Evolutionary conservation across 1,139 yeast genomes (phyloP), one percentile per base, ranked within the genome.

Genomic region (Candida sanyaensis): DNA sequence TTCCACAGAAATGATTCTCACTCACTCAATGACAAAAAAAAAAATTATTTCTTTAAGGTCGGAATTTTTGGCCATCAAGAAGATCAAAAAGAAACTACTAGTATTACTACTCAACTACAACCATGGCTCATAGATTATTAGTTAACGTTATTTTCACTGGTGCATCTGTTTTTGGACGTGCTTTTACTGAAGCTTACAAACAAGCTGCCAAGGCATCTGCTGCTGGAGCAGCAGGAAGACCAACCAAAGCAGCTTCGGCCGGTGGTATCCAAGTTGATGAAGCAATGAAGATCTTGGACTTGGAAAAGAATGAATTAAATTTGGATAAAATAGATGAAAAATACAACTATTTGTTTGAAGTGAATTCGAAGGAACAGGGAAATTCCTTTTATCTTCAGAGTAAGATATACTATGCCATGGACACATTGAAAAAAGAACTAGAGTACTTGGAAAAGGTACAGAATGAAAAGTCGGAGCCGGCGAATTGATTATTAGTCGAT

Each of bases 111-210:
- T 3, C 38, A 29, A n/a, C 42, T 9, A 9, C 24, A 39, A 36
- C 28, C 38, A 75, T 75, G 97, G 98, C 99, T 55, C 97, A 92
- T 67, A 83, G 97, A 74, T 79, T 93, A 54, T 64, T 93, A 47
- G 90, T 89, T 57, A 93, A 89, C 69, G 96, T 93, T 55, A 80
- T 91, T 50, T 81, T 92, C 63, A 92, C 98, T 21, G 98, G 98
- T 48, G 96, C 98, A 10, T 86, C 90, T 54, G 98, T 93, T 39
- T 91, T 93, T 64, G 98, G 98, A 46, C 82, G 89, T 57, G 99
- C 99, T 0, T 93, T 93, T 68, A 81, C 92, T n/a, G 97, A 91
- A 65, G 98, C 99, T 0, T 93, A 92, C 76, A 87, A 86, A 61
- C 98, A 93, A 70, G 98, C 99, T 1, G 96, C 97, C 13, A 86